Evolutionary conservation across 2,329 filamentous ascomycete genomes (phyloP), one percentile per base, ranked within the genome.

Genomic region (Fusarium acutatum): DNA sequence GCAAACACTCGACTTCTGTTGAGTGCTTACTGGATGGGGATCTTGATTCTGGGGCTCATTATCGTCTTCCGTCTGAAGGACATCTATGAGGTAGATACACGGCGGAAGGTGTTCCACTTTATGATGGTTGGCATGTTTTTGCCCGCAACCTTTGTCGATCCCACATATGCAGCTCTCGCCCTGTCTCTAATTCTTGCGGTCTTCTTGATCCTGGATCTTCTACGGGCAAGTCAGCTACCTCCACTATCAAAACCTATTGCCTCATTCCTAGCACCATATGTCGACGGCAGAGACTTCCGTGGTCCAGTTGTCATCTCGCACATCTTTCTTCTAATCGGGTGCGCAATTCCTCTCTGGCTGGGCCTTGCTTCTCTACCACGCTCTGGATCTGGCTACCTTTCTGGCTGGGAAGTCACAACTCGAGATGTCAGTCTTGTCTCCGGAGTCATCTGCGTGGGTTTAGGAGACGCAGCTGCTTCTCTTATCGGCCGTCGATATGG

Each of bases 41-140:
- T 97, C 61, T 88, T 98, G 22, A 80, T 89, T 22, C 80, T 90
- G 3, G 96, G 96, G 2, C 87, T 98, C 40, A 83, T 90, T 15
- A 86, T 93, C 8, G 94, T 98, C 13, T 89, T 96, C 59, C 89
- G 88, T 46, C 88, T 97, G 41, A 93, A 92, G 44, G 86, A 90
- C 7, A 86, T 94, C 56, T 95, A 93, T 74, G 95, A 98, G 82
- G 96, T 99, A 52, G 96, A 99, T 83, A 99, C 96, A 3, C 90
- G 96, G 56, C 91, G 96, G 57, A 99, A 99, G 82, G 94, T 98
- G 30, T 99, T 99, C 81, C 96, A 99, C 82, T 97, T 97, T 75
- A 97, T 96, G 88, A 98, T 98, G 93, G 96, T 98, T 13, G 91
- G 91, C 63, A 98, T 99, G 94, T 92, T 99, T 63, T 87, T 98